These are phyloP conservation scores for Penicillium daleae DNA, from an alignment of 495 filamentous ascomycete genomes.

Conservation along the genomic window DNA sequence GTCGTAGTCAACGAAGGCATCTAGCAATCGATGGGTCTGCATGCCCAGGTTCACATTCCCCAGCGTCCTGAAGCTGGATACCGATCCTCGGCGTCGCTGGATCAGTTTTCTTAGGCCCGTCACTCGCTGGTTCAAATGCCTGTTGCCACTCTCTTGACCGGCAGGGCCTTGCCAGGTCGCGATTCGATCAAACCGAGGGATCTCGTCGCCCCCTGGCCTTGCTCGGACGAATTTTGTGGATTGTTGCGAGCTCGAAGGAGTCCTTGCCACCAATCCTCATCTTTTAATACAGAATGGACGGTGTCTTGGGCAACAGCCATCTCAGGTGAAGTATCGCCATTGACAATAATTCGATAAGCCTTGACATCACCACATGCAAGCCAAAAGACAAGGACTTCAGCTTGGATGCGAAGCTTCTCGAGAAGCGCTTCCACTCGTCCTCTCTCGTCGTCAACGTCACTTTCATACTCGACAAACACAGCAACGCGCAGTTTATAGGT, in stretches of 20 bases:
- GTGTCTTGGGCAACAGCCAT: constrained; percentile 50
- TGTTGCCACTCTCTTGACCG: constrained; percentile 56
- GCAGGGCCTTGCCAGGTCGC: constrained; percentile 58
- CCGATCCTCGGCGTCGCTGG: constrained; percentile 60
- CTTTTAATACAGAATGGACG: constrained; percentile 63
- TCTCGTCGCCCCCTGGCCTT: constrained; percentile 21
- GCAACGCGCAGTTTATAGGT: constrained; percentile 73
- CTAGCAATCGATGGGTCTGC: constrained; percentile 72
- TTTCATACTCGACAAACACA: constrained; percentile 90
- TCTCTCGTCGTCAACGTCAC: constrained; percentile 79
- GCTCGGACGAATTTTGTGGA: constrained; percentile 23
- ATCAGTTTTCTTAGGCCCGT: constrained; percentile 56
- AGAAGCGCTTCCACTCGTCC: constrained; percentile 73
- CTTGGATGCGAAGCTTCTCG: constrained; percentile 80
- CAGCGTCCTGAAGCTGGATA: constrained; percentile 64
- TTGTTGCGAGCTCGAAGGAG: constrained; percentile 61
- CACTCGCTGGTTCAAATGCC: constrained; percentile 41
- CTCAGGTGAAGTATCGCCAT: constrained; percentile 55
- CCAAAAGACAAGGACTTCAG: constrained; percentile 79
- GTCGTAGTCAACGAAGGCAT: constrained; percentile 62
- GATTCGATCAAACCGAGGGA: constrained; percentile 31
- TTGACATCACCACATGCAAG: constrained; percentile 72
- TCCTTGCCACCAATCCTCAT: constrained; percentile 84
- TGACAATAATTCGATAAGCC: constrained; percentile 78
- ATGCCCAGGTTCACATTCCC: constrained; percentile 72